Evolutionary conservation across 1,284 basidiomycete genomes (phyloP).

Genomic region (Rhodotorula mucilaginosa): DNA sequence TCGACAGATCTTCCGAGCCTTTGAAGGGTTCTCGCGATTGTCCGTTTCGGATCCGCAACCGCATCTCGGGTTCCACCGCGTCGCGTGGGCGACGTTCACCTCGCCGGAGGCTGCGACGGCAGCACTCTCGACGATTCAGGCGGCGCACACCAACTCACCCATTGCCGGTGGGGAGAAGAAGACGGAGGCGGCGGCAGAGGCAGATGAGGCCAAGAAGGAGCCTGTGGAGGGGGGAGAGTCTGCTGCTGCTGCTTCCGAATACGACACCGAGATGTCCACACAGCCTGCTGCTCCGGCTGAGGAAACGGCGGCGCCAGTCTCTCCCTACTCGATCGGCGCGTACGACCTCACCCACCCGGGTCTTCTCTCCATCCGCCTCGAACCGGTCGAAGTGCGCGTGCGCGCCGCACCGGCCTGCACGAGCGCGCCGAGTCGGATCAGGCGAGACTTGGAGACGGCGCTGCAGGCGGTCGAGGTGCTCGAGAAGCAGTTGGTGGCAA

Average conservation of each 20-base stretch:
- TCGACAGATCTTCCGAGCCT: slow-evolving; percentile 47
- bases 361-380: neutral
- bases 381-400: slow-evolving; percentile 71
- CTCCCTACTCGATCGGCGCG: slow-evolving; percentile 51
- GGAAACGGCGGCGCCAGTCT: slow-evolving; percentile 2
- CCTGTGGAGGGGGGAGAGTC: neutral
- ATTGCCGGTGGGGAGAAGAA: neutral
- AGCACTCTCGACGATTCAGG: slow-evolving; percentile 59
- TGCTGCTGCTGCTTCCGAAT: neutral
- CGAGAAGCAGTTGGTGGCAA: slow-evolving; percentile 61
- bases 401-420: slow-evolving; percentile 77
- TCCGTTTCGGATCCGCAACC: slow-evolving; percentile 84
- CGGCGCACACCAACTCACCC: slow-evolving; percentile 52
- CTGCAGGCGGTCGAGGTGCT: slow-evolving; percentile 66
- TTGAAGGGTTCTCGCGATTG: slow-evolving; percentile 61
- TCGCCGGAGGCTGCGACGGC: slow-evolving; percentile 72
- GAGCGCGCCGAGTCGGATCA: slow-evolving; percentile 70
- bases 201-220: neutral
- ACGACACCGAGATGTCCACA: neutral
- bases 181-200: neutral
- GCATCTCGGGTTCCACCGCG: slow-evolving; percentile 84
- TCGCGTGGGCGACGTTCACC: slow-evolving; percentile 82
- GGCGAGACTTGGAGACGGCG: slow-evolving; percentile 71
- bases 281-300: neutral
- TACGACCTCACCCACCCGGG: slow-evolving; percentile 4